Base-by-base conservation (phyloP, 345 rosid genomes). In the Bretschneidera sinensis region DNA sequence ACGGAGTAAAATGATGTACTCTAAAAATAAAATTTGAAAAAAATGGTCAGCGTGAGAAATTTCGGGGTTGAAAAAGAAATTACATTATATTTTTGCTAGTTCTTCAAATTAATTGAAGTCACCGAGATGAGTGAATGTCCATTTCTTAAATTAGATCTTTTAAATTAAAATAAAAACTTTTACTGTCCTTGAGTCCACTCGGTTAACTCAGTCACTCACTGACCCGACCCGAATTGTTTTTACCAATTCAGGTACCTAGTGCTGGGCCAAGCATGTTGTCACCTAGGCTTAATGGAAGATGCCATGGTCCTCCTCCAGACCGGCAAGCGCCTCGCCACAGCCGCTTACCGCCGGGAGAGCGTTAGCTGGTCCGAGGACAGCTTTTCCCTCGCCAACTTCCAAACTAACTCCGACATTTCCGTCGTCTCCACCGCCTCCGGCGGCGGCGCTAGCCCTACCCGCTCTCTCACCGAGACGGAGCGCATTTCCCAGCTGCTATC, bases 261-360 rank as follows among this genome's bases (percentile, higher is more conserved):
- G 33, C 61, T 90, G 47, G 99, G 99, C 19, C 92, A 89, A 78
- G 99, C 97, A 6, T 94, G 99, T 60, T 81, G 88, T 72, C 90
- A 90, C 60, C 75, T 94, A 0, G 99, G 99, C 39, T 76, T 94
- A 6, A 86, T 94, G 97, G 99, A 94, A 77, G 99, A 94, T 69
- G 97, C 99, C 2, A 81, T 94, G 96, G 96, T 75, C 51, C 84
- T 94, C 0, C 92, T 94, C 48, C 99, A 90, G 65, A 88, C 92
- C 54, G 97, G 96, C 0, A 94, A 87, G 73, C 96, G 99, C 65
- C 83, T 94, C 21, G 87, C 97, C 54, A 77, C 87, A 10, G 99
- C 97, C 21, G 99, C 95, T 55, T 86, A 85, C 76, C 99, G 99
- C 63, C 96, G 90, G 1, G 79, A 83, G 65, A 87, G 96, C 83